Base-by-base conservation (phyloP, 306 rosid species). In the Psophocarpus tetragonolobus region DNA sequence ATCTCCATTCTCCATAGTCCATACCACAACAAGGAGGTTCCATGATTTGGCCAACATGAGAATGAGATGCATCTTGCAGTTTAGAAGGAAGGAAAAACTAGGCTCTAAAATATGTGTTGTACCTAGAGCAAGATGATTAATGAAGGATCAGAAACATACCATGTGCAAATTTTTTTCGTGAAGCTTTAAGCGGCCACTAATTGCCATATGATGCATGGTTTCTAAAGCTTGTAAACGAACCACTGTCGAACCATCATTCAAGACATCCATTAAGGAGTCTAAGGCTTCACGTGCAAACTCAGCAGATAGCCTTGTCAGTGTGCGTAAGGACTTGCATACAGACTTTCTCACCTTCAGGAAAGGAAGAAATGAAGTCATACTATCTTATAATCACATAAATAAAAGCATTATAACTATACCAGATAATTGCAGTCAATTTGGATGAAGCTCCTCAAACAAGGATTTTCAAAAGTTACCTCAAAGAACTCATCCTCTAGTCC, bases 401-500 rank as follows among this genome's bases (percentile, higher is more conserved):
- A 77, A 6, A 78, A 70, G 66, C 23, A 57, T 17, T 42, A 20
- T 21, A 74, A 76, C 26, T 44, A 38, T 38, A 36, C 57, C 8
- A 61, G 73, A 54, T 48, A 74, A 68, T 50, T 17, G 9, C 63
- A 12, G 56, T 73, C 68, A 81, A 84, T 13, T 30, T 44, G 50
- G 33, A 71, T 29, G 41, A 74, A 63, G 5, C 57, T 69, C 35
- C 2, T 39, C 41, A 56, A 79, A 63, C 41, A 75, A 65, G 74
- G 14, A 29, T 62, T 60, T 70, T 58, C 45, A 0, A 36, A 84
- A 71, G 70, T 82, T 89, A 91, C 98, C 97, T 92, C 91, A 76
- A 81, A 85, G 87, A 88, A 92, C 86, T 92, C 98, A 84, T 95
- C 98, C 86, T 95, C 98, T 50, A 91, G 90, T 69, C 98, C 98